These are phyloP conservation scores for Sanguinoderma infundibulare DNA, from an alignment of 1,284 basidiomycete genomes.

Conservation along the genomic window DNA sequence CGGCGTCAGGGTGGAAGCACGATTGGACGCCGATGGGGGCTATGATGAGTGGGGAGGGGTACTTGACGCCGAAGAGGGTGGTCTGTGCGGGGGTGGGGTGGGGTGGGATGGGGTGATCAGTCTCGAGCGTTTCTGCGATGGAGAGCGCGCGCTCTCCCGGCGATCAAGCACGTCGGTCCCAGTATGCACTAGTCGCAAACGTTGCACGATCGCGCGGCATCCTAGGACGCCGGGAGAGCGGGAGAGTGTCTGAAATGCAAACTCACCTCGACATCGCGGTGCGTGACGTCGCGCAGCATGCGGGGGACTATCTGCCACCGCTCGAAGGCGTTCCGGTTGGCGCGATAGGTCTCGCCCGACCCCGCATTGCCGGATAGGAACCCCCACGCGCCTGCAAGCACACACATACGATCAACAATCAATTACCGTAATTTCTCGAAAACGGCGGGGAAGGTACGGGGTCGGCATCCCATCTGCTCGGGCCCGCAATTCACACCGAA, in stretches of 20 bases:
- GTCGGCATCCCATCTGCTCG: too few relatives aligned
- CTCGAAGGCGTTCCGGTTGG: constrained; percentile 60
- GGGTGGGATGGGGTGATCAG: background rate
- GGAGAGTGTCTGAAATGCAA: too few relatives aligned
- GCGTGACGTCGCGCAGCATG: constrained; percentile 74
- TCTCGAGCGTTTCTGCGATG: background rate
- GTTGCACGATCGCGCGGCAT: too few relatives aligned
- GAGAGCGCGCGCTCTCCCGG: background rate
- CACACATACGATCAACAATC: background rate
- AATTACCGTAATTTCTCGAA: too few relatives aligned
- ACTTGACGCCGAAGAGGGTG: constrained; percentile 61
- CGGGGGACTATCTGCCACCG: constrained; percentile 73
- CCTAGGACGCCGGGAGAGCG: background rate
- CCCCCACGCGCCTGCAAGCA: constrained; percentile 56
- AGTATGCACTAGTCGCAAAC: too few relatives aligned
- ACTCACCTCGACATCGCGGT: constrained; percentile 62
- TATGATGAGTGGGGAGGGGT: constrained; percentile 67
- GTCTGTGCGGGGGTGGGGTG: constrained; percentile 9
- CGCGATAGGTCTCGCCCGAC: constrained; percentile 55
- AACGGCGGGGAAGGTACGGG: too few relatives aligned
- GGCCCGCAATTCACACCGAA: too few relatives aligned
- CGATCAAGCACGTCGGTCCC: background rate
- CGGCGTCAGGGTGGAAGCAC: constrained; percentile 63
- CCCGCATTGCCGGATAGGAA: constrained; percentile 71
- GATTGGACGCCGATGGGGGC: constrained; percentile 80